Base-by-base conservation (phyloP, 768 basidiomycete genomes). In the Amanita pallidorosea region DNA sequence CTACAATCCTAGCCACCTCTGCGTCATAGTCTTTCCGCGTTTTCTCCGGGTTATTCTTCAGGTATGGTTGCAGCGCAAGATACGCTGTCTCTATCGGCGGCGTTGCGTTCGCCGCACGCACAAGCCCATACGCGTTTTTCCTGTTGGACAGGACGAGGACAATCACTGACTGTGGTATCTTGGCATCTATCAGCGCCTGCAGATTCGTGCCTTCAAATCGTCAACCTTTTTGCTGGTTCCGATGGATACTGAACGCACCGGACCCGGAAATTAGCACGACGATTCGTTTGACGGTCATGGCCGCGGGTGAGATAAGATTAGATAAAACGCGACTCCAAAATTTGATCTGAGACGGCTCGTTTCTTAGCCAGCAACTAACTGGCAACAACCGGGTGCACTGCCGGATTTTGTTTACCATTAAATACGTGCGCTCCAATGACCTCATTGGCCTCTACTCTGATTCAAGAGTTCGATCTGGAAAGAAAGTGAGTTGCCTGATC, bases 131-230 rank as follows among this genome's bases (percentile, higher is more conserved):
- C 2, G 92, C 95, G 9, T 84, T 82, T 60, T 93, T 92, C 38
- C 92, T 80, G 64, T 95, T 96, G 2, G 95, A 96, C 52, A 98
- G 66, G 35, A 98, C 95, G 59, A 88, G 77, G 45, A 72, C 74
- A 62, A 99, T 87, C 47, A 70, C 64, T 2, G 85, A 70, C 55
- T 83, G 63, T 2, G 90, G 85, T 22, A 95, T 72, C 57, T 78
- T 77, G 11, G 93, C 90, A 66, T 97, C 87, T 59, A 99, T 88
- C 54, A 98, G 79, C 1, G 96, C 95, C 68, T 98, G 93, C 9
- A 99, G 81, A 67, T 99, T 99, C 20, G 88, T 87, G 37, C 96
- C 95, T 97, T 35, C 22, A 35, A 50, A 15, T 52, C 12, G 22
- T 41, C 31, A 12, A 5, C n/a, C 4, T 46, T 49, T 44, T 11